Percentiles rank a stretch among this genome's conserved stretches.
phyloP scores from a whole-genome alignment of 1,284 basidiomycete species.

The Fomitopsis schrenkii region DNA sequence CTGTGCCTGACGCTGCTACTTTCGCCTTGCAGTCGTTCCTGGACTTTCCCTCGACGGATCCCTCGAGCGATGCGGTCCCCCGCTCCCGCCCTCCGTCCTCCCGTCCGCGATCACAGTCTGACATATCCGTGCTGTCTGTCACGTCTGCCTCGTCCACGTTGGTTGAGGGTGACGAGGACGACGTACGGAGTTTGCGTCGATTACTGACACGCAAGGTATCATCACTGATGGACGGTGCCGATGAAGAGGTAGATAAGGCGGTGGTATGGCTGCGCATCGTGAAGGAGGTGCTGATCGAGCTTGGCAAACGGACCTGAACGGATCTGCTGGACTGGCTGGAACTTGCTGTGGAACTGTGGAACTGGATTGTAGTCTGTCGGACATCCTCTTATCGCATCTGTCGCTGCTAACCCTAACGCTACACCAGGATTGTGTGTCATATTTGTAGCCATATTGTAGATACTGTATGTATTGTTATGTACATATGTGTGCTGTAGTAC shows the following conservation, averaged over 20 bases:
- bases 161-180: constrained; percentile 50
- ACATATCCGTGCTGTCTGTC: constrained; percentile 21
- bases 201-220: constrained; percentile 61
- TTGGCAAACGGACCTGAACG: constrained; percentile 43
- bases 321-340: not conserved
- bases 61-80: not conserved
- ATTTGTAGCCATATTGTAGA: constrained; percentile 2
- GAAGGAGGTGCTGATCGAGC: constrained; percentile 53
- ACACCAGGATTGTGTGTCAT: not conserved
- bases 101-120: constrained; percentile 12
- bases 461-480: not conserved
- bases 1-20: constrained; percentile 13
- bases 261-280: constrained; percentile 58
- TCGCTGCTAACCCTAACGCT: not conserved
- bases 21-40: constrained; percentile 5
- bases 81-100: not conserved
- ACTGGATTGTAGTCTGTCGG: not conserved
- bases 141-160: constrained; percentile 33
- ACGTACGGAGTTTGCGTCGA: constrained; percentile 52
- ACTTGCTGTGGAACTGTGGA: not conserved
- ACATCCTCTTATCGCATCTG: not conserved
- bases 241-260: constrained; percentile 61
- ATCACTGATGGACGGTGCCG: constrained; percentile 48
- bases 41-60: not conserved
- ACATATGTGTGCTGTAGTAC: not conserved